Percentiles rank a stretch among this genome's conserved stretches.
phyloP scores from a whole-genome alignment of 257 asterid species.

The Petunia axillaris region DNA sequence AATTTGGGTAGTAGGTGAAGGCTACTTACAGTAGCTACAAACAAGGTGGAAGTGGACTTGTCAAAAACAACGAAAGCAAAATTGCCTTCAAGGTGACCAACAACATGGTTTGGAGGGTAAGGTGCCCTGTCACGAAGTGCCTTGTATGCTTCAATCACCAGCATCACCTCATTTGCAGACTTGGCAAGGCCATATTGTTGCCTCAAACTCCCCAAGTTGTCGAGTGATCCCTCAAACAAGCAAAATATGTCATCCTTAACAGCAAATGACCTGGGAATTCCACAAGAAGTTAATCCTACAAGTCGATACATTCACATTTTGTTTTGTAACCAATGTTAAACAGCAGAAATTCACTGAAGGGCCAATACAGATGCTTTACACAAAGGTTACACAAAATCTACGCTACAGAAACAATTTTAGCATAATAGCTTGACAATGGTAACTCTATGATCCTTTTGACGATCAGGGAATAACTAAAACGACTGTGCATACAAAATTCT shows the following conservation, averaged over 20 bases:
- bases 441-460: neutral
- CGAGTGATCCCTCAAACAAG: constrained; percentile 91
- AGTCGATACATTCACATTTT: neutral
- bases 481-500: neutral
- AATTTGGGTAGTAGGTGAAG: constrained; percentile 22
- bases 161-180: constrained; percentile 88
- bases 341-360: neutral
- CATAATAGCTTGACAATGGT: neutral
- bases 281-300: constrained; percentile 19
- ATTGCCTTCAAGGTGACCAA: constrained; percentile 93
- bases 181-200: constrained; percentile 91
- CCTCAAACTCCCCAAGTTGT: constrained; percentile 90
- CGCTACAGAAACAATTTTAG: neutral
- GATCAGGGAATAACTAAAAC: constrained; percentile 10
- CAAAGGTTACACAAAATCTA: neutral
- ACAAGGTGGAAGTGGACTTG: constrained; percentile 85
- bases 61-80: constrained; percentile 86
- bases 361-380: neutral
- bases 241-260: constrained; percentile 96
- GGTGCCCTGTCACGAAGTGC: constrained; percentile 98
- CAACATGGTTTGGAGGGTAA: constrained; percentile 93
- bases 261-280: constrained; percentile 75
- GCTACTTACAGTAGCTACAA: constrained; percentile 86
- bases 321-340: neutral
- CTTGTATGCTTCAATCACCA: constrained; percentile 96